Conservation (phyloP, 169 alveolate species). For the Eimeria zaria region DNA sequence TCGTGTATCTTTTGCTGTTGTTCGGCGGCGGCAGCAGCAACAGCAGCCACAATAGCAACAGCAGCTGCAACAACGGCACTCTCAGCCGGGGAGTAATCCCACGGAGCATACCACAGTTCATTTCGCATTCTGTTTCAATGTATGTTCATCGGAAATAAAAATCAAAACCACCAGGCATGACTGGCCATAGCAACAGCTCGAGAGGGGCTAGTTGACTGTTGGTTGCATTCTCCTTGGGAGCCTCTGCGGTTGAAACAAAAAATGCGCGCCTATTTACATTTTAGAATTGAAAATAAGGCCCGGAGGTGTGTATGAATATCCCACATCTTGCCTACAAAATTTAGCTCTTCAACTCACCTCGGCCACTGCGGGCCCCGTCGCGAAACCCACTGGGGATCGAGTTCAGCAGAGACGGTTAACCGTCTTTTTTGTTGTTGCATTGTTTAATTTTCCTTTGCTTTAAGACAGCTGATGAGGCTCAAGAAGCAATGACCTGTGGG, state of each 20-base stretch:
- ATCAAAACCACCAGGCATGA: neutral
- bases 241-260: neutral
- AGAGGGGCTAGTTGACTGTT: neutral
- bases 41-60: neutral
- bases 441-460: neutral
- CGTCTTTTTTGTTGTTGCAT: neutral
- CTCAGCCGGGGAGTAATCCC: neutral
- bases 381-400: neutral
- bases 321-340: neutral
- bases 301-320: neutral
- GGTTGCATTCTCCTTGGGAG: neutral
- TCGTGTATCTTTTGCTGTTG: neutral
- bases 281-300: neutral
- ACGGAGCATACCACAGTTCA: neutral
- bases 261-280: neutral
- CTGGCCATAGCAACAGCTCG: neutral
- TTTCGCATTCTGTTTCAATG: conserved; percentile 29
- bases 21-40: neutral
- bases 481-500: neutral
- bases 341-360: neutral
- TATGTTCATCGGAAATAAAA: neutral
- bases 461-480: neutral
- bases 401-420: neutral
- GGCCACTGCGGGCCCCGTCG: neutral
- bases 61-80: neutral